Base-by-base conservation (phyloP, 352 stramenopile species). In the Phytophthora citricola region DNA sequence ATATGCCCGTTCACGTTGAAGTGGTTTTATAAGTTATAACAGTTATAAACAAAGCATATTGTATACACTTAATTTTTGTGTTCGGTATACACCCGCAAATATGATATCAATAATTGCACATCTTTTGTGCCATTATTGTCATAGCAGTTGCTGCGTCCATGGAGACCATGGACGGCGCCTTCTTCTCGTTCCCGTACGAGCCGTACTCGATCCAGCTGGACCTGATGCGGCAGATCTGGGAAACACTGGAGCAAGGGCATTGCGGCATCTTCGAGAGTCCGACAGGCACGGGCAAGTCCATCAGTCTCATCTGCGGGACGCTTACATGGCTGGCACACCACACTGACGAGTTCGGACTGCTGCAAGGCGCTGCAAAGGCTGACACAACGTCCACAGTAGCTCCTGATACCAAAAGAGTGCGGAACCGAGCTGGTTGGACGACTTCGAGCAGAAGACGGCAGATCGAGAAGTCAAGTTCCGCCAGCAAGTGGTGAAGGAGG, bases 221-320 rank as follows among this genome's bases (percentile, higher is more conserved):
- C 17, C 79, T 98, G 27, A 98, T 98, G 92, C 76, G 73, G 17
- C 83, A 93, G 68, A 73, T 98, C 8, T 97, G 83, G 56, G 63
- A 77, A 2, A 95, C 87, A 15, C 79, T 98, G n/a, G 85, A 96
- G 43, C 51, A 60, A 3, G 63, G 87, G 3, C 90, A 97, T 27
- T 78, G 97, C 38, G 93, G 91, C 52, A 97, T 98, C 64, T 97
- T 97, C 41, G 93, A 98, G 71, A 97, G 90, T 53, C 93, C 93
- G 10, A 98, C 93, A 1, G 93, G 93, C 24, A 98, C 92, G 26
- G 93, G 93, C 51, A 98, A 98, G 62, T 97, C 90, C 11, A 89
- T 98, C 52, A 97, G 89, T 62, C 76, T 98, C 14, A 97, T 98
- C 55, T 97, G 92, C 58, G 89, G 90, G 14, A 75, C 85, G 1